Base-by-base conservation (phyloP, 345 rosid species). In the Eucalyptus polyanthemos region DNA sequence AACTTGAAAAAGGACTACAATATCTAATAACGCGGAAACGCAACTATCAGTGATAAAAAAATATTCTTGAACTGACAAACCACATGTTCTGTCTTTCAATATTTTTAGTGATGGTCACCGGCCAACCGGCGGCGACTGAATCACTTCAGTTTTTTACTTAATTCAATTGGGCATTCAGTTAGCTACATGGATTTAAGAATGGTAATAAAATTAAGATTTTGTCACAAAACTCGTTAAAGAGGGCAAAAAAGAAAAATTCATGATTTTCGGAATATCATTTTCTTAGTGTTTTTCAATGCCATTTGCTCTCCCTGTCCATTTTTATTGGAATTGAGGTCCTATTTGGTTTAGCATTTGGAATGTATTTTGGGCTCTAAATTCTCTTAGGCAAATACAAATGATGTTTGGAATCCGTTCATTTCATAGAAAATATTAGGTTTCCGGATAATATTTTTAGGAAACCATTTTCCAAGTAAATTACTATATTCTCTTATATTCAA, bases 341-440 rank as follows among this genome's bases (percentile, higher is more conserved):
- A 24, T 56, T 22, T 56, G 62, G 6, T 56, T 24, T 56, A 24
- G 62, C 13, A 24, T 22, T 24, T 56, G 6, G 29, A 56, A 56
- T 24, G 62, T 1, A 24, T 4, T 56, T 9, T 4, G 12, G 3
- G 62, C 29, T 56, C 62, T 56, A 24, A 56, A 56, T 56, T 10
- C 14, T 25, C 13, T 56, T 10, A 24, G 13, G 29, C 62, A 56
- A 56, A 56, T 56, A 6, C 29, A 24, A 24, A 56, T 10, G 6
- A 56, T 1, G 2, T 22, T 53, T 53, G 58, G 58, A 0, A 53
- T 51, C 11, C 2, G 0, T 21, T 53, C 5, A 2, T 53, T 21
- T 19, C 11, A 8, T 2, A 19, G 1, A 53, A 53, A 8, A 53
- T 8, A 53, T 19, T 1, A 53, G 0, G 1, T 19, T 53, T 19